Conservation (phyloP, 1,284 basidiomycete species). For the Cryptococcus sp. region DNA sequence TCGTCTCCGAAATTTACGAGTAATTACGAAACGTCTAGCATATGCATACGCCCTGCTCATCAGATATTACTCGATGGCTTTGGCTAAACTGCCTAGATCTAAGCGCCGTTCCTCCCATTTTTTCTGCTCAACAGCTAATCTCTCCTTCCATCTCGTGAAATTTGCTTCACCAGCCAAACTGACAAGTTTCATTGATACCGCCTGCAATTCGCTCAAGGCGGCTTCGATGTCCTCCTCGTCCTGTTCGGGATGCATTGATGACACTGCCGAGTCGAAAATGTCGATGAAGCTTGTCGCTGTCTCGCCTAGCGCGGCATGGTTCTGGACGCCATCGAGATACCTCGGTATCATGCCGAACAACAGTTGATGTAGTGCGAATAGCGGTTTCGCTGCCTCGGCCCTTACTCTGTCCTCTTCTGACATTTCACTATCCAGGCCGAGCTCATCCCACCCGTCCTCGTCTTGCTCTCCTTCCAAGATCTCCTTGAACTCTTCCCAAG, state of each 20-base stretch:
- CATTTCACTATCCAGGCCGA: slow-evolving; percentile 35
- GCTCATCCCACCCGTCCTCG: slow-evolving; percentile 37
- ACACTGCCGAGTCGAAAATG: slow-evolving; percentile 38
- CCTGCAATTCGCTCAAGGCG: slow-evolving; percentile 22
- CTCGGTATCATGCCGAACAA: slow-evolving; percentile 40
- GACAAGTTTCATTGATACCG: slow-evolving; percentile 17
- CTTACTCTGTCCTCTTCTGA: slow-evolving; percentile 28
- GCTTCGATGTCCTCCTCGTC: slow-evolving; percentile 34
- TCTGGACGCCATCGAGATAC: slow-evolving; percentile 22
- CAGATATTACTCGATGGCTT: slow-evolving; percentile 19
- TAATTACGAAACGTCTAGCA: slow-evolving; percentile 12
- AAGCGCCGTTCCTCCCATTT: slow-evolving; percentile 34
- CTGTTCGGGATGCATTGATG: slow-evolving; percentile 41
- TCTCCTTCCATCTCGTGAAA: slow-evolving; percentile 32
- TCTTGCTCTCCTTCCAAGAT: slow-evolving; percentile 33
- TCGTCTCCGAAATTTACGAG: slow-evolving; percentile 77
- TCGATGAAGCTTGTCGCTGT: slow-evolving; percentile 23
- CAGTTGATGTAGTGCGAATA: slow-evolving; percentile 43
- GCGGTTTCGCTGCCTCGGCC: slow-evolving; percentile 40
- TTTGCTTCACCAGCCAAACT: slow-evolving; percentile 11
- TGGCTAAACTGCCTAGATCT: slow-evolving; percentile 10
- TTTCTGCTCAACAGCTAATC: slow-evolving; percentile 26
- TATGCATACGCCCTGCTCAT: slow-evolving; percentile 15
- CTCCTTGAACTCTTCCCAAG: slow-evolving; percentile 50
- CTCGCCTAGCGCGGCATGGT: slow-evolving; percentile 22